These are phyloP conservation scores for Ophiognomonia clavigignenti-juglandacearum DNA, from an alignment of 2,329 filamentous ascomycete genomes.

Conservation along the genomic window DNA sequence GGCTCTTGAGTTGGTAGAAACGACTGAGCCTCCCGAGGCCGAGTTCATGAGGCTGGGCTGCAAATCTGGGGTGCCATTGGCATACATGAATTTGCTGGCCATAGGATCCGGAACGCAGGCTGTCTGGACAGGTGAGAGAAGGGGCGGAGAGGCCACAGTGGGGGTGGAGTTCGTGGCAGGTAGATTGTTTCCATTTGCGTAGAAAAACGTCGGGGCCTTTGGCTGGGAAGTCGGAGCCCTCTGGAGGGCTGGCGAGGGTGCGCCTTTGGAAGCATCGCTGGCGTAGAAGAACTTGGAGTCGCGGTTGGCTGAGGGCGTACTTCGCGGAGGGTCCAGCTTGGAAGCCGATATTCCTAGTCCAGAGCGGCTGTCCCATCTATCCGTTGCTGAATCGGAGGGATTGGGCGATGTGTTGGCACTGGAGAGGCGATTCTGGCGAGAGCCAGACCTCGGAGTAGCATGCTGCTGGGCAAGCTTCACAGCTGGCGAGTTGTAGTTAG, in stretches of 20 bases:
- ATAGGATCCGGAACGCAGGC: slow-evolving; percentile 32
- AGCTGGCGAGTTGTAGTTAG: slow-evolving; percentile 42
- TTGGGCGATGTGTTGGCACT: slow-evolving; percentile 63
- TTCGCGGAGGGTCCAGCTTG: slow-evolving; percentile 25
- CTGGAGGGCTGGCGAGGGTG: slow-evolving; percentile 31
- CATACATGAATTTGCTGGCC: slow-evolving; percentile 70
- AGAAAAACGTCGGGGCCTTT: slow-evolving; percentile 48
- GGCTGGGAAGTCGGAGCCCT: slow-evolving; percentile 28
- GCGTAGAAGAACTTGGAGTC: slow-evolving; percentile 88
- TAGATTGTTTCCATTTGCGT: slow-evolving; percentile 46
- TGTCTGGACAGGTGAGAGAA: slow-evolving; percentile 30
- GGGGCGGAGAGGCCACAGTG: slow-evolving; percentile 13
- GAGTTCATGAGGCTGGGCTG: slow-evolving; percentile 32
- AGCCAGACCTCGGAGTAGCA: slow-evolving; percentile 73
- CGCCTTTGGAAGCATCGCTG: slow-evolving; percentile 59
- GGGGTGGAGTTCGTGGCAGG: slow-evolving; percentile 24
- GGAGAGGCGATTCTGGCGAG: slow-evolving; percentile 66
- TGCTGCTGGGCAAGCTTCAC: slow-evolving; percentile 59
- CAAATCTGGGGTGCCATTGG: slow-evolving; percentile 57
- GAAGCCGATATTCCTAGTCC: slow-evolving; percentile 30
- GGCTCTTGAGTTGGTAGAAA: slow-evolving; percentile 41
- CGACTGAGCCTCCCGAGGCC: slow-evolving; percentile 39
- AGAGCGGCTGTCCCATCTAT: slow-evolving; percentile 34
- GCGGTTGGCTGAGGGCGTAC: slow-evolving; percentile 25
- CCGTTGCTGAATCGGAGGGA: slow-evolving; percentile 26